phyloP scores from a whole-genome alignment of 495 filamentous ascomycete genomes.

The Trichoderma erinaceum region DNA sequence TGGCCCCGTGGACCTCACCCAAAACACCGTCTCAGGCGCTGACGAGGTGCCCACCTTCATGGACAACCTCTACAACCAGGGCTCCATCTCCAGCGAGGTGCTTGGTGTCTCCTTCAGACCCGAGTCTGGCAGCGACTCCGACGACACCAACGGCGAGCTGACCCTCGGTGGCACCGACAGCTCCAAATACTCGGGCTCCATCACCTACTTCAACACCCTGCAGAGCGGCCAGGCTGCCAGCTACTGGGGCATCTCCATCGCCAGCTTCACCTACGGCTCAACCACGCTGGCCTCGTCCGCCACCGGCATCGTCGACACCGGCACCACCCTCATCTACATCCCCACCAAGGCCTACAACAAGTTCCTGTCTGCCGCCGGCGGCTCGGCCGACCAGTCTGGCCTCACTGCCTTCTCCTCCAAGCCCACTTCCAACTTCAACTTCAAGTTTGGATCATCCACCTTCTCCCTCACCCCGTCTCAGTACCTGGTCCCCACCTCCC shows the following conservation, averaged over 20 bases:
- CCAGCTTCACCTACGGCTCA: neutral
- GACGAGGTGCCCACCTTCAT: slow-evolving; percentile 18
- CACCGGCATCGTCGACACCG: neutral
- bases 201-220: slow-evolving; percentile 18
- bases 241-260: neutral
- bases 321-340: neutral
- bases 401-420: neutral
- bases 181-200: slow-evolving; percentile 22
- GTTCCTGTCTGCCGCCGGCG: neutral
- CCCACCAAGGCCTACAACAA: neutral
- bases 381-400: neutral
- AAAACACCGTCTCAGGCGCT: slow-evolving; percentile 16
- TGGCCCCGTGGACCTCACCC: slow-evolving; percentile 15
- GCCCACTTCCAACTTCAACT: neutral
- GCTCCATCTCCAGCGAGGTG: neutral
- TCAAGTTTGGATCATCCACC: neutral
- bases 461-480: neutral
- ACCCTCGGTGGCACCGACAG: slow-evolving; percentile 31
- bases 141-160: slow-evolving; percentile 23
- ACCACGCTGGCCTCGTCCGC: neutral
- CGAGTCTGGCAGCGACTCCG: slow-evolving; percentile 18
- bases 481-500: neutral
- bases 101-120: neutral
- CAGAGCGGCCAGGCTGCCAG: neutral
- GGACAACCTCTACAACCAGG: neutral